Evolutionary conservation across 2,329 filamentous ascomycete genomes (phyloP).

Genomic region (Monascus ruber): DNA sequence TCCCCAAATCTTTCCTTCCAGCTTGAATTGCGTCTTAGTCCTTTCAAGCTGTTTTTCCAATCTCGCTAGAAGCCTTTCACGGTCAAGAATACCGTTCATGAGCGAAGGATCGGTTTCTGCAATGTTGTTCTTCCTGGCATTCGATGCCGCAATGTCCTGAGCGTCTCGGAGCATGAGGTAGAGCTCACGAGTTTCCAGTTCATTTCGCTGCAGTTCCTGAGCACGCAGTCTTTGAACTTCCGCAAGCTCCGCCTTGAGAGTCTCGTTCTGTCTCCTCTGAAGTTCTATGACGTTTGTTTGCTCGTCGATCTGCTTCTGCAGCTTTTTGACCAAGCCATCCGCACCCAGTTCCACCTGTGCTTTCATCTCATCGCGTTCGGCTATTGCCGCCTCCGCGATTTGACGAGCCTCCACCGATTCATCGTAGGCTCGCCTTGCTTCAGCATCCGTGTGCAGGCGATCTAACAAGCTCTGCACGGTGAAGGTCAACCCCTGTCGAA

Average conservation of each 20-base stretch:
- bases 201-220: slow-evolving; percentile 86
- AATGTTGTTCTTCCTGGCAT: slow-evolving; percentile 53
- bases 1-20: slow-evolving; percentile 86
- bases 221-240: slow-evolving; percentile 75
- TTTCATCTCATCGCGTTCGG: slow-evolving; percentile 90
- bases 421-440: slow-evolving; percentile 83
- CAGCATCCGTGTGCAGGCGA: slow-evolving; percentile 91
- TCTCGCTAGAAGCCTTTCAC: slow-evolving; percentile 82
- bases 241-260: slow-evolving; percentile 78
- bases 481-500: slow-evolving; percentile 95
- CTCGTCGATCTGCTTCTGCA: slow-evolving; percentile 90
- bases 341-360: slow-evolving; percentile 81
- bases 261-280: slow-evolving; percentile 73
- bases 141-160: slow-evolving; percentile 86
- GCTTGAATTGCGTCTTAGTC: slow-evolving; percentile 94
- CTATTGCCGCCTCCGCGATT: slow-evolving; percentile 89
- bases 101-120: slow-evolving; percentile 57
- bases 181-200: slow-evolving; percentile 88
- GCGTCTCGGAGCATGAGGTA: slow-evolving; percentile 98
- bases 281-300: slow-evolving; percentile 84
- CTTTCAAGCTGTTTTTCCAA: slow-evolving; percentile 91
- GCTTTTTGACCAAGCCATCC: slow-evolving; percentile 81
- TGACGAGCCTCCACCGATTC: slow-evolving; percentile 83
- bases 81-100: slow-evolving; percentile 87
- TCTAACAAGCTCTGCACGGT: slow-evolving; percentile 92